Evolutionary conservation across 805 yeast species (phyloP).

Genomic region (Candida tammaniensis): DNA sequence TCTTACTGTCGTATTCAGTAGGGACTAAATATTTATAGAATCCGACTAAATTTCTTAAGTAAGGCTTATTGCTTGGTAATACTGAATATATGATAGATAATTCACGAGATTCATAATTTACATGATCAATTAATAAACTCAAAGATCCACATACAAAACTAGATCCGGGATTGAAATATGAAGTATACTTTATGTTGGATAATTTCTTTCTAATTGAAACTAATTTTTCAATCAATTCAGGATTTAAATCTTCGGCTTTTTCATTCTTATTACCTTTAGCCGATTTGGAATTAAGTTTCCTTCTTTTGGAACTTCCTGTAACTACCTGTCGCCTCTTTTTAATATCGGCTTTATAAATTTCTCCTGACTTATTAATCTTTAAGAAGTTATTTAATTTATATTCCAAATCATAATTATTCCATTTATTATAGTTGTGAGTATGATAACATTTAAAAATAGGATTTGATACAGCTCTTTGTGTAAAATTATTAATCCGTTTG

Average conservation of each 20-base stretch:
- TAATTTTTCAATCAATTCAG: slow-evolving; percentile 11
- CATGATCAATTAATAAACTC: slow-evolving; percentile 19
- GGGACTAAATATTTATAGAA: background rate
- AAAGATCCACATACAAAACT: slow-evolving; percentile 13
- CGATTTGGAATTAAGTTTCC: background rate
- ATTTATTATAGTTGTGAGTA: slow-evolving; percentile 3
- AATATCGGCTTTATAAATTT: background rate
- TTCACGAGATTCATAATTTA: slow-evolving; percentile 14
- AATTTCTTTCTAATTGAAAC: slow-evolving; percentile 1
- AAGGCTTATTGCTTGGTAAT: slow-evolving; percentile 2
- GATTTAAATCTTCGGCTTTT: slow-evolving; percentile 2
- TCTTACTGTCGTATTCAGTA: background rate
- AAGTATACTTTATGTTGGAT: slow-evolving; percentile 15
- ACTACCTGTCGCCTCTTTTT: slow-evolving; percentile 1
- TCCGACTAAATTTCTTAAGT: background rate
- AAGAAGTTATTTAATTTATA: slow-evolving; percentile 6
- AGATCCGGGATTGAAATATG: slow-evolving; percentile 24
- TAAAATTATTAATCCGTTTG: background rate
- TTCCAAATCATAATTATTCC: slow-evolving; percentile 7
- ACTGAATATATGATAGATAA: background rate
- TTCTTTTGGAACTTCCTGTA: slow-evolving; percentile 1
- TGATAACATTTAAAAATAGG: slow-evolving; percentile 6
- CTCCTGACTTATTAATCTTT: background rate
- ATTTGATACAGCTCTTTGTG: background rate
- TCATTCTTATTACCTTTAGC: background rate